Evolutionary conservation across 805 yeast species (phyloP).

Genomic region (Tetrapisispora taiwanensis): DNA sequence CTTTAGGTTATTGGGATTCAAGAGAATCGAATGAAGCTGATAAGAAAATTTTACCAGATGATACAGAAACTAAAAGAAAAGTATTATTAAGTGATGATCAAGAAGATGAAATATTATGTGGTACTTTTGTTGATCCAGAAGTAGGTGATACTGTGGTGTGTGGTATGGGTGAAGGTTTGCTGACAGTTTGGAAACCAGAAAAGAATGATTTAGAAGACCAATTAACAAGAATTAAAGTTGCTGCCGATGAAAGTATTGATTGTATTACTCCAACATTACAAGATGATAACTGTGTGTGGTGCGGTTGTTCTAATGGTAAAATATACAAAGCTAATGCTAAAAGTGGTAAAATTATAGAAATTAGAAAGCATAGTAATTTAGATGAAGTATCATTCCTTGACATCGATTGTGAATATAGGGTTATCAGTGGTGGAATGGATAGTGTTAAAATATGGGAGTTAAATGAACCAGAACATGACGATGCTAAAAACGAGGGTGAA

Average conservation of each 20-base stretch:
- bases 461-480: constrained; percentile 5
- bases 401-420: constrained; percentile 68
- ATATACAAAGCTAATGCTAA: constrained; percentile 58
- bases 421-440: constrained; percentile 79
- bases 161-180: constrained; percentile 85
- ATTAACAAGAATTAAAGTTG: constrained; percentile 59
- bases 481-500: not conserved
- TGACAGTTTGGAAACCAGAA: constrained; percentile 75
- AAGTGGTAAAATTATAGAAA: constrained; percentile 52
- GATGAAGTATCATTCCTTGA: constrained; percentile 77
- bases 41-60: constrained; percentile 11
- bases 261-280: constrained; percentile 44
- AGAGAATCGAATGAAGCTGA: constrained; percentile 37
- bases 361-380: constrained; percentile 50
- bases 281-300: constrained; percentile 51
- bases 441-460: constrained; percentile 71
- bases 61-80: constrained; percentile 33
- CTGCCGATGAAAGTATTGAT: constrained; percentile 65
- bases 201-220: constrained; percentile 68
- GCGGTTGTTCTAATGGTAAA: constrained; percentile 71
- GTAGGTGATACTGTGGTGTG: constrained; percentile 58
- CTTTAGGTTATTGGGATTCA: constrained; percentile 66
- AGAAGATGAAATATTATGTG: constrained; percentile 81
- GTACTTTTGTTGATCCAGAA: constrained; percentile 55
- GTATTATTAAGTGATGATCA: constrained; percentile 72